Evolutionary conservation across 768 basidiomycete species (phyloP), one percentile per base, ranked within the genome.

Genomic region (Termitomyces sp.): DNA sequence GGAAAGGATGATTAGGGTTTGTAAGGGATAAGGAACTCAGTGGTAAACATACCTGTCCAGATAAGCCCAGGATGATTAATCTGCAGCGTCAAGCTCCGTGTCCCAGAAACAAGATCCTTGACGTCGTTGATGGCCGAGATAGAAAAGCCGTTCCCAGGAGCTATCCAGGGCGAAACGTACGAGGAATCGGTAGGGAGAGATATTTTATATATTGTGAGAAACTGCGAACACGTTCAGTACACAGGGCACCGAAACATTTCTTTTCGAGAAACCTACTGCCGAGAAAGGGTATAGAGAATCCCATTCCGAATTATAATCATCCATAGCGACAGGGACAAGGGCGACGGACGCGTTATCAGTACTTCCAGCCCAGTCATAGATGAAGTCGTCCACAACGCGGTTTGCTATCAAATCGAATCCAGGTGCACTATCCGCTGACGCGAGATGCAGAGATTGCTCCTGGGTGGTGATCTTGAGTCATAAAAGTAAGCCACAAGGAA

Each of bases 261-360:
- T 38, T 47, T 29, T 9, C 25, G 58, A 51, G 56, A 45, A 55
- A 50, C 25, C 40, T 66, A 91, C 92, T 47, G 86, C 76, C 3
- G 89, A 89, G 72, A 92, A 91, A 14, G 91, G 91, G 71, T 89
- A 93, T 43, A 96, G 69, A 1, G 86, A 77, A 71, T 96, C 93
- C 94, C 95, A 98, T 67, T 97, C 93, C 15, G 84, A 75, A 65
- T 94, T 95, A 69, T 87, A 81, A 60, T 91, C 86, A 62, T 91
- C 81, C 83, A 94, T 88, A 3, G 78, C 70, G 7, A 89, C 80
- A 0, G 80, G 75, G 2, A 72, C 70, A 0, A 85, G 77, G 32
- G 48, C 31, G 8, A 49, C 15, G 37, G 60, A 47, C 0, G 48
- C 5, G 14, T 60, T 57, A 11, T 70, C 70, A 8, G 69, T 65